Evolutionary conservation across 768 basidiomycete species (phyloP).

Genomic region (Termitomyces bulborhizus): DNA sequence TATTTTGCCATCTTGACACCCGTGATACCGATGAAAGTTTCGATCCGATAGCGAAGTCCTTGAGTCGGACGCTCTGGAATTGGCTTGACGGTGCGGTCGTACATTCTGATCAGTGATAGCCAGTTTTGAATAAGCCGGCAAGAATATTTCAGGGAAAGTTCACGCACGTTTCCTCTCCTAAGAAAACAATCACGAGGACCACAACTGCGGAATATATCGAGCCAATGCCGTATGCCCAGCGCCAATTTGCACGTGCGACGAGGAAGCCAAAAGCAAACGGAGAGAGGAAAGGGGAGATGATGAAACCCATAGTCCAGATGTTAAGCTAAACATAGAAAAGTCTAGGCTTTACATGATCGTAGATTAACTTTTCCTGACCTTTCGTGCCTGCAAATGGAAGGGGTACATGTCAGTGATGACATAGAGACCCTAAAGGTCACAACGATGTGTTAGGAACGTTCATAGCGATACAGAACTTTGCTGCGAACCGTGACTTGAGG

Average conservation of each 20-base stretch:
- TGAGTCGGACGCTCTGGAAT: slow-evolving; percentile 29
- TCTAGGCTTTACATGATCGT: background rate
- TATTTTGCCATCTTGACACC: slow-evolving; percentile 45
- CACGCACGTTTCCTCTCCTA: slow-evolving; percentile 64
- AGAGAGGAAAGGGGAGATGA: slow-evolving; percentile 54
- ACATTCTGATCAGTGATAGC: slow-evolving; percentile 27
- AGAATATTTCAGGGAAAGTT: slow-evolving; percentile 6
- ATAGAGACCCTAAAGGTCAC: slow-evolving; percentile 41
- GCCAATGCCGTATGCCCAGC: slow-evolving; percentile 67
- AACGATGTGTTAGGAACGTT: background rate
- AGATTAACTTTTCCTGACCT: slow-evolving; percentile 33
- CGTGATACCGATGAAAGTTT: slow-evolving; percentile 48
- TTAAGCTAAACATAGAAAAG: slow-evolving; percentile 29
- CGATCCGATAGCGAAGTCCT: slow-evolving; percentile 38
- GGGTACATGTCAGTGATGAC: slow-evolving; percentile 60
- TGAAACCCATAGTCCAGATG: slow-evolving; percentile 55
- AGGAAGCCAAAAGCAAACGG: slow-evolving; percentile 67
- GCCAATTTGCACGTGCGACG: slow-evolving; percentile 50
- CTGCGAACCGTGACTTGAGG: slow-evolving; percentile 54
- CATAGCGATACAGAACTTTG: background rate
- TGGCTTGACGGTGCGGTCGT: slow-evolving; percentile 42
- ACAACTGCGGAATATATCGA: slow-evolving; percentile 48
- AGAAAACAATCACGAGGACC: slow-evolving; percentile 32
- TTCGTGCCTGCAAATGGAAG: slow-evolving; percentile 64
- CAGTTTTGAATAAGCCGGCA: background rate